Evolutionary conservation across 257 asterid genomes (phyloP), one percentile per base, ranked within the genome.

Genomic region (Scutellaria barbata): DNA sequence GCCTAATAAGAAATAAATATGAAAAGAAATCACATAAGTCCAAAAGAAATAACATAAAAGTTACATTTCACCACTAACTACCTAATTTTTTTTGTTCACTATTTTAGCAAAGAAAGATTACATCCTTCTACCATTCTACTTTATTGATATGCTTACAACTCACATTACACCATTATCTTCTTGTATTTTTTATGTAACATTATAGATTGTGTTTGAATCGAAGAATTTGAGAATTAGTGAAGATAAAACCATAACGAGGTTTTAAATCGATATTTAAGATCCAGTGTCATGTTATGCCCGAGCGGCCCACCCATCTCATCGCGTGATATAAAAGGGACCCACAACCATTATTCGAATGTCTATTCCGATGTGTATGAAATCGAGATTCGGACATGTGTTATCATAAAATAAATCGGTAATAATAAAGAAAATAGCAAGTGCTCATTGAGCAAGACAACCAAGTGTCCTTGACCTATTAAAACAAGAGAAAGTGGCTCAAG

Each of bases 111-210:
- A 42, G 50, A 68, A 72, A 73, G 82, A 77, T 80, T 69, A 67
- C 76, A 60, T 55, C 10, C 80, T 81, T 66, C 74, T 7, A 42
- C 72, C 76, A 61, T 81, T 65, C 67, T 22, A 66, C 76, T 81
- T 77, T 61, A 50, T 47, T 67, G 78, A 77, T 60, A 50, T 74
- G 72, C 66, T 57, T 46, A 48, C 63, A 53, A 30, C 54, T 56
- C 61, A 52, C 54, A 42, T 39, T 30, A 62, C 56, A 10, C 37
- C 69, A 57, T 33, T 22, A 33, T 33, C 7, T 40, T 7, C 17
- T 71, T 58, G 62, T 68, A 48, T 46, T 10, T 69, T 43, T 45
- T 35, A 18, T 54, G 41, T 5, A 65, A 6, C 57, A 10, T 56
- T 25, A 2, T 2, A 30, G 35, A 30, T 30, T 30, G 35, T 30